Conservation (phyloP, 164 flowering plant genomes). For the Pachysandra terminalis region DNA sequence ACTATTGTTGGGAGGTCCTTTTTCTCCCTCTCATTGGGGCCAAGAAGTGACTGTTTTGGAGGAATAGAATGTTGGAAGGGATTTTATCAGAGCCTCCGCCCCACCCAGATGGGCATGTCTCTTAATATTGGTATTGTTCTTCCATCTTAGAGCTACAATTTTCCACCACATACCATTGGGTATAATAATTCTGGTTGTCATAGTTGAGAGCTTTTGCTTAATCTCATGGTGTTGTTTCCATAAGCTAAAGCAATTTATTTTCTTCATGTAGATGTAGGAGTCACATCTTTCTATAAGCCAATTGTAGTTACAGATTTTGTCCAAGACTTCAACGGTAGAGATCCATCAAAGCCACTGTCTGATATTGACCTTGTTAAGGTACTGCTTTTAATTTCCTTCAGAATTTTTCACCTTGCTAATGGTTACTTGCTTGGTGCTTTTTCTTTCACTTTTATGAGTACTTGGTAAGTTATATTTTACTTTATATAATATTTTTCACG, state of each 20-base stretch:
- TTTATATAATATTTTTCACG: neutral
- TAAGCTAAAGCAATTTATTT: neutral
- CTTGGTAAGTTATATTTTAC: neutral
- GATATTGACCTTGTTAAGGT: slow-evolving; percentile 67
- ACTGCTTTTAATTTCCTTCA: neutral
- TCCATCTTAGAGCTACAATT: neutral
- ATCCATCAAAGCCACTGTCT: slow-evolving; percentile 33
- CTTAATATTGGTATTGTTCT: slow-evolving; percentile 57
- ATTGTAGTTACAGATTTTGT: slow-evolving; percentile 52
- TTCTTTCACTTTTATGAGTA: neutral
- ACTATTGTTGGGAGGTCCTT: slow-evolving; percentile 68
- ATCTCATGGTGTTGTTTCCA: neutral
- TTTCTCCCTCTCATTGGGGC: slow-evolving; percentile 32
- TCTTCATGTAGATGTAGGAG: slow-evolving; percentile 61
- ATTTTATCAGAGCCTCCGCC: slow-evolving; percentile 64
- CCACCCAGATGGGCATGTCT: slow-evolving; percentile 84
- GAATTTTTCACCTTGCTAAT: neutral
- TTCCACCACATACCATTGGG: neutral
- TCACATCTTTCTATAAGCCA: slow-evolving; percentile 62
- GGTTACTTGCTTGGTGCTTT: neutral
- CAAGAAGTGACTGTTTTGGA: slow-evolving; percentile 31
- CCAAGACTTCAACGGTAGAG: slow-evolving; percentile 21
- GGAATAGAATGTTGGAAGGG: slow-evolving; percentile 85
- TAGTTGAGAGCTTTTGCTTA: neutral
- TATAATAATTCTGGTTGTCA: neutral